Conservation (phyloP, 2,329 filamentous ascomycete species). For the Shiraia sp. region DNA sequence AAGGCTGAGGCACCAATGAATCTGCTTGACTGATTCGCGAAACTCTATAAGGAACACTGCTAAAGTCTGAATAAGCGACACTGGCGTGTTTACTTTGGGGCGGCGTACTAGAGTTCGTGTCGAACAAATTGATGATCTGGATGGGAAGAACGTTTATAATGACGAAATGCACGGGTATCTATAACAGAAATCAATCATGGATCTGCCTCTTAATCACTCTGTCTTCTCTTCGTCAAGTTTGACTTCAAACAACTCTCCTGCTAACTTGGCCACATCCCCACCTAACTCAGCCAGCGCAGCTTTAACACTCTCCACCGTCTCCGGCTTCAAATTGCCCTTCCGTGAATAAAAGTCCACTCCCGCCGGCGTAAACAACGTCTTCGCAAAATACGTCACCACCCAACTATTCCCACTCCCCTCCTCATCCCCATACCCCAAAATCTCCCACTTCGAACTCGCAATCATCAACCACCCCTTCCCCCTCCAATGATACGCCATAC, state of each 20-base stretch:
- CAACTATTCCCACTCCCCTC: constrained; percentile 58
- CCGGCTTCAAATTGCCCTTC: constrained; percentile 59
- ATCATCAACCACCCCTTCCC: constrained; percentile 76
- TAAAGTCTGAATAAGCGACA: no score
- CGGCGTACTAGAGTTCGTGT: no score
- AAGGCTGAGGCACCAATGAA: constrained; percentile 2
- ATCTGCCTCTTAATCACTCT: constrained; percentile 7
- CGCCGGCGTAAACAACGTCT: constrained; percentile 80
- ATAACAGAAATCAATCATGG: neutral
- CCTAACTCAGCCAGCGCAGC: constrained; percentile 57
- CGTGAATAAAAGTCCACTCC: constrained; percentile 79
- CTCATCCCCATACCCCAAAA: constrained; percentile 73
- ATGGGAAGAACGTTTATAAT: neutral
- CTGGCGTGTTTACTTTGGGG: no score
- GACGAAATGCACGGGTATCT: constrained; percentile 11
- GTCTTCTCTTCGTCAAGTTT: constrained; percentile 30
- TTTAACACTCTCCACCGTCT: constrained; percentile 61
- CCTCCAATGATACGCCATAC: constrained; percentile 63
- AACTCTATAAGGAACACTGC: no score
- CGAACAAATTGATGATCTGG: neutral
- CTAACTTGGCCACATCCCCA: constrained; percentile 58
- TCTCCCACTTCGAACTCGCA: constrained; percentile 77
- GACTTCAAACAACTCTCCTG: constrained; percentile 53
- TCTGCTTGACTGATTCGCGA: constrained; percentile 18
- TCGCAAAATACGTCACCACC: constrained; percentile 83